Conservation (phyloP, 2,329 filamentous ascomycete genomes). For the Fragosphaeria purpurea region DNA sequence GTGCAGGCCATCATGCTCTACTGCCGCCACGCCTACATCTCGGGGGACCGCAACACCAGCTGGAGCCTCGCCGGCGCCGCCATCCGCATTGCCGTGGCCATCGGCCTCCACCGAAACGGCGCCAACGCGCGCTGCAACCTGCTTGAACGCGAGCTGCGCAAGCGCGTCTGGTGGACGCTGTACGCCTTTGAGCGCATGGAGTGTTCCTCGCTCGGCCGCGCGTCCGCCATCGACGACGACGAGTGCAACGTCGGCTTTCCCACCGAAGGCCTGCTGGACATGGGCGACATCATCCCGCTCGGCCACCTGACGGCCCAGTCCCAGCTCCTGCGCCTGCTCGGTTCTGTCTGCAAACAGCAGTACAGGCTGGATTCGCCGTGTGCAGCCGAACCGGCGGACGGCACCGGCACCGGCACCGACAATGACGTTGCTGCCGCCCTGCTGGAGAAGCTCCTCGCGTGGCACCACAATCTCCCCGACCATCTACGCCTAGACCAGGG, state of each 20-base stretch:
- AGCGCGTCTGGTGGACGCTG: constrained; percentile 23
- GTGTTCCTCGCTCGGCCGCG: constrained; percentile 21
- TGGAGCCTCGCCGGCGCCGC: constrained; percentile 14
- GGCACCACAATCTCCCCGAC: constrained; percentile 5
- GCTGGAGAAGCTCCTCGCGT: constrained; percentile 6
- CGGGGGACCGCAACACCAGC: constrained; percentile 12
- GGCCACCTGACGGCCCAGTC: constrained; percentile 15
- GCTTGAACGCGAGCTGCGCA: constrained; percentile 18
- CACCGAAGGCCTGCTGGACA: constrained; percentile 17
- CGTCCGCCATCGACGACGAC: constrained; percentile 21
- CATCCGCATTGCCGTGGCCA: constrained; percentile 12
- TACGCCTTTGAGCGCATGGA: constrained; percentile 22
- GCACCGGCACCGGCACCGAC: not conserved
- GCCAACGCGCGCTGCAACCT: constrained; percentile 17
- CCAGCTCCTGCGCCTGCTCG: constrained; percentile 16
- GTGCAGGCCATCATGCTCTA: constrained; percentile 15
- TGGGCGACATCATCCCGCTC: constrained; percentile 14
- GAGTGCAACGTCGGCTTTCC: constrained; percentile 20
- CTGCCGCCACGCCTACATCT: constrained; percentile 13
- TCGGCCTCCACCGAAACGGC: constrained; percentile 13
- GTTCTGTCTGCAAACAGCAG: constrained; percentile 18
- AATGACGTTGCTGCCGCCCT: constrained; percentile 1
- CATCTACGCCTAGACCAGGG: constrained; percentile 9
- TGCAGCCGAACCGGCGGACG: not conserved
- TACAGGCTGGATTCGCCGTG: constrained; percentile 11